A percentile compares a stretch with the other conserved stretches of the same genome.
Conservation (phyloP, 768 basidiomycete species). For the Tylopilus felleus region DNA sequence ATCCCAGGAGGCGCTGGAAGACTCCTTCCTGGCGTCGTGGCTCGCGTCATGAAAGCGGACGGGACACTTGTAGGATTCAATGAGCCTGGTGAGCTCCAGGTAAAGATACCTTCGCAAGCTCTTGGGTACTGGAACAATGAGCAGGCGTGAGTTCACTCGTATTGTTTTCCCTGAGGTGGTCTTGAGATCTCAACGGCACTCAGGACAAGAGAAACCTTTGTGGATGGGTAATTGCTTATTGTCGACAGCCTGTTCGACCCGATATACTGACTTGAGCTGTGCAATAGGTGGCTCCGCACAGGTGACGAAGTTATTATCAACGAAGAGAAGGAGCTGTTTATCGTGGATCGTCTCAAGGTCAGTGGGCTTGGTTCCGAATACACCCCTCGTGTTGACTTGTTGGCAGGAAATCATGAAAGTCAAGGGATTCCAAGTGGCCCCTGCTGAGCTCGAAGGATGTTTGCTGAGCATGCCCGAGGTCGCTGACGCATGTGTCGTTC, state of each 20-base stretch:
- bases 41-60: conserved; percentile 54
- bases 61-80: conserved; percentile 52
- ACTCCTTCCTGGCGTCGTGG: conserved; percentile 52
- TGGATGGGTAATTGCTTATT: conserved; percentile 49
- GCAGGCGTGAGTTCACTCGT: conserved; percentile 49
- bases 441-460: conserved; percentile 69
- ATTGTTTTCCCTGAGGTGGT: not conserved
- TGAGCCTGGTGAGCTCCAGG: conserved; percentile 59
- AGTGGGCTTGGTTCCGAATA: not conserved
- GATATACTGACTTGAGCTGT: not conserved
- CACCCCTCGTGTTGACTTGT: conserved; percentile 4
- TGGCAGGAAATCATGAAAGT: conserved; percentile 64
- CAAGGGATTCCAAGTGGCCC: conserved; percentile 70
- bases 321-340: conserved; percentile 52
- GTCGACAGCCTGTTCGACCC: not conserved
- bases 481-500: conserved; percentile 60
- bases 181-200: not conserved
- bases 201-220: conserved; percentile 67
- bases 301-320: conserved; percentile 62
- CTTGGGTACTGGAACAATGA: conserved; percentile 51
- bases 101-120: conserved; percentile 41
- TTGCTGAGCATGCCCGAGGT: conserved; percentile 60
- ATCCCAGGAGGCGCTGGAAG: conserved; percentile 48
- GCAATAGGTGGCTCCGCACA: conserved; percentile 59
- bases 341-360: conserved; percentile 65